Base-by-base conservation (phyloP, 306 rosid genomes). In the Dalbergia cochinchinensis region DNA sequence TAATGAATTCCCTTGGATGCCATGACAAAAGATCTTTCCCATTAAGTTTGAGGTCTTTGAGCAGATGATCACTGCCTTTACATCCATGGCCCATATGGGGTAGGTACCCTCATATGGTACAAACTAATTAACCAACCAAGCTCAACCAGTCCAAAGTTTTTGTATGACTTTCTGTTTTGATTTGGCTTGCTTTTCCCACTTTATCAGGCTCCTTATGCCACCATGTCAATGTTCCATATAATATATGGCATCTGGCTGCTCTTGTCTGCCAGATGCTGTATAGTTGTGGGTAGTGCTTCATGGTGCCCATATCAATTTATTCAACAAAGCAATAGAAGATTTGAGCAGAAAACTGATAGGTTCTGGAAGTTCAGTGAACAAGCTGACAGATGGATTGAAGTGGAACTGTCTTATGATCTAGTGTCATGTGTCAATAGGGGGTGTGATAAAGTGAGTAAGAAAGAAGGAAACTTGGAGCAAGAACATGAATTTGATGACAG, bases 301-400 rank as follows among this genome's bases (percentile, higher is more conserved):
- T 86, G 89, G 47, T 94, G 84, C 83, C 90, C 92, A 12, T 72
- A 88, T 67, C 90, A 88, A 22, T 66, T 62, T 79, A 69, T 91
- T 19, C 86, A 80, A 34, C 86, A 80, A 83, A 64, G 71, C 65
- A 70, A 78, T 69, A 62, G 83, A 59, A 59, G 73, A 26, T 92
- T 92, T 77, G 92, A 90, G 91, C 94, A 82, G 83, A 94, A 90
- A 86, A 86, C 94, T 4, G 92, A 92, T 41, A 88, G 89, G 82
- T 92, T 94, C 74, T 92, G 97, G 97, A 86, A 85, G 80, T 94
- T 91, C 77, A 85, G 83, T 57, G 97, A 94, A 83, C 60, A 87
- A 73, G 87, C 83, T 81, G 87, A 88, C 19, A 86, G 78, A 48
- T 94, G 97, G 98, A 88, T 92, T 75, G 97, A 92, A 88, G 89